phyloP scores from a whole-genome alignment of 495 filamentous ascomycete genomes.

The Clohesyomyces aquaticus region DNA sequence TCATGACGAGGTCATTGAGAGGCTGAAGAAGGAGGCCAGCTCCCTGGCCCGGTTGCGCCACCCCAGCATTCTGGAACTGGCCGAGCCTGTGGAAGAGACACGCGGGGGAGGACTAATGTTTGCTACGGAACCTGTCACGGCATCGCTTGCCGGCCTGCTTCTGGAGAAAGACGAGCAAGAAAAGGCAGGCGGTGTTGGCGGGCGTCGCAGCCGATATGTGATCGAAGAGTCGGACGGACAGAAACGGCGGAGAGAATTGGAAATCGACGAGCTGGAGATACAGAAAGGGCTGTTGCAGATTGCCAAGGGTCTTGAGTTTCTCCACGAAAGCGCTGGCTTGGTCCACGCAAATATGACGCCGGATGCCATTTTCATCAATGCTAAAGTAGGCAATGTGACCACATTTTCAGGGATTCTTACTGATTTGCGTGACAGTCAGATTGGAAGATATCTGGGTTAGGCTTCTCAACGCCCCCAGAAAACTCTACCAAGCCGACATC shows the following conservation, averaged over 20 bases:
- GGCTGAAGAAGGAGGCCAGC: constrained; percentile 87
- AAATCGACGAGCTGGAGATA: constrained; percentile 96
- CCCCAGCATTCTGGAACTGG: constrained; percentile 87
- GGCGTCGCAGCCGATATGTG: constrained; percentile 76
- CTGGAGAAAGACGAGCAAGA: constrained; percentile 93
- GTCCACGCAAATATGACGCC: constrained; percentile 95
- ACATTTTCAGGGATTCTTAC: constrained; percentile 24
- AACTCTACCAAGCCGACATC: constrained; percentile 69
- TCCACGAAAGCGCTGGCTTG: constrained; percentile 92
- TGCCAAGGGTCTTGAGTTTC: constrained; percentile 90
- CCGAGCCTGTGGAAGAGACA: constrained; percentile 94
- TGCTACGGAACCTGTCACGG: constrained; percentile 86
- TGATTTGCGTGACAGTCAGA: constrained; percentile 66
- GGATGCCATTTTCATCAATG: constrained; percentile 92
- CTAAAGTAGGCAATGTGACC: constrained; percentile 64
- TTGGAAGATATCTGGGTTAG: constrained; percentile 94
- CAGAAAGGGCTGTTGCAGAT: constrained; percentile 94
- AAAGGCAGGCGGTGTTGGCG: constrained; percentile 63
- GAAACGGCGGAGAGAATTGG: constrained; percentile 73
- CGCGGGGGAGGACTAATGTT: constrained; percentile 91
- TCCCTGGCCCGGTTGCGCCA: constrained; percentile 85
- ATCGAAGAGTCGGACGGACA: constrained; percentile 77
- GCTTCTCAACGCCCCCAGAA: constrained; percentile 81
- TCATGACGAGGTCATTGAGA: constrained; percentile 85
- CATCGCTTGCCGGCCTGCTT: constrained; percentile 79